Conservation (phyloP, 805 yeast genomes). For the Candida palmyrensis region DNA sequence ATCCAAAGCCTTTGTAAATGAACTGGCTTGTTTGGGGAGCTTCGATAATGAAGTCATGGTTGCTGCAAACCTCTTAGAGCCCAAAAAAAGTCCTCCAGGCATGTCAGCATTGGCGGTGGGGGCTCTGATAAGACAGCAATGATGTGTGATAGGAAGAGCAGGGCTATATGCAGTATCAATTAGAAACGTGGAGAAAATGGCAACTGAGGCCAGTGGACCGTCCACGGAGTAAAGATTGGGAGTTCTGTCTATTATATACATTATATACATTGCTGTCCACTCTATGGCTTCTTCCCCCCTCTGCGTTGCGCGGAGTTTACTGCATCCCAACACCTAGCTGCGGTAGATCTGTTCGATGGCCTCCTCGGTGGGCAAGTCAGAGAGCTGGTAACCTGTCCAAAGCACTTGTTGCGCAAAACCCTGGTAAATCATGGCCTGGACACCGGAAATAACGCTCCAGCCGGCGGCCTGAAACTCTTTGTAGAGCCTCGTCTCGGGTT, state of each 20-base stretch:
- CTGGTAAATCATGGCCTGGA: conserved; percentile 27
- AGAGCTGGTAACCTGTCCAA: conserved; percentile 24
- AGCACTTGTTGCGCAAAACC: conserved; percentile 25
- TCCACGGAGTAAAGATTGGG: no score
- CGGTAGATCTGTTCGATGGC: conserved; percentile 15
- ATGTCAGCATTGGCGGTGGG: no score
- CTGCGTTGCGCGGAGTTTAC: not conserved
- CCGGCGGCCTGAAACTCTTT: conserved; percentile 15
- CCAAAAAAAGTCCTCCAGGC: no score
- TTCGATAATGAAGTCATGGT: conserved; percentile 27
- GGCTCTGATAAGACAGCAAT: no score
- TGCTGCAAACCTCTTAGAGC: conserved; percentile 14
- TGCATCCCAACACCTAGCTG: not conserved
- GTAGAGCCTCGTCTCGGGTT: conserved; percentile 18
- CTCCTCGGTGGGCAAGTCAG: conserved; percentile 19
- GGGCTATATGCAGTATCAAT: no score
- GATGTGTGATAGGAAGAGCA: no score
- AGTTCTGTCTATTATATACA: no score
- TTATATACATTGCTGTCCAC: no score
- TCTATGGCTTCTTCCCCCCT: no score
- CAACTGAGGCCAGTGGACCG: no score
- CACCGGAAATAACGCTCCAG: conserved; percentile 27
- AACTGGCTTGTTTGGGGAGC: no score
- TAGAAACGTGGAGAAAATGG: no score
- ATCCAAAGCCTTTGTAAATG: conserved; percentile 19